A percentile compares a stretch with the other conserved stretches of the same genome.
Conservation (phyloP, 257 asterid genomes). For the Nicotiana benthamiana region DNA sequence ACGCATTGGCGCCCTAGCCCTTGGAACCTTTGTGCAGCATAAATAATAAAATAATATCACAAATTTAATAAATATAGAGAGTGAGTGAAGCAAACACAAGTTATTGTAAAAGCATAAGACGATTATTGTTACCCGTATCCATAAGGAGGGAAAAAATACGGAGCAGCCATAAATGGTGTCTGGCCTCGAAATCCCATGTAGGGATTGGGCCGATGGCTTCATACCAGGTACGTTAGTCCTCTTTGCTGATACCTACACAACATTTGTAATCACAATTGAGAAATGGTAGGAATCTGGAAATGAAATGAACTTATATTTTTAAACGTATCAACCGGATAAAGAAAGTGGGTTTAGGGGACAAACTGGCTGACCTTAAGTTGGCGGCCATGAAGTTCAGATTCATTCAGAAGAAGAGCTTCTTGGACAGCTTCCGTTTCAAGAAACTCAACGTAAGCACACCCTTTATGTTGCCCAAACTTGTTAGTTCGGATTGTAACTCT, state of each 20-base stretch:
- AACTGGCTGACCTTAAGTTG: slow-evolving; percentile 61
- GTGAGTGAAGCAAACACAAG: neutral
- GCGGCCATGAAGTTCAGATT: slow-evolving; percentile 93
- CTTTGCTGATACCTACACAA: slow-evolving; percentile 59
- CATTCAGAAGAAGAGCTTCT: slow-evolving; percentile 78
- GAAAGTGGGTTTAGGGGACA: neutral
- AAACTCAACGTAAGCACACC: slow-evolving; percentile 90
- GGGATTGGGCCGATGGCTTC: slow-evolving; percentile 83
- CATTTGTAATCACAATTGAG: neutral
- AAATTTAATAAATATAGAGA: neutral
- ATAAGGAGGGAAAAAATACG: slow-evolving; percentile 64
- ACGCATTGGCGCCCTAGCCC: slow-evolving; percentile 65
- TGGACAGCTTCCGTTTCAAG: slow-evolving; percentile 76
- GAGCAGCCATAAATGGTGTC: slow-evolving; percentile 56
- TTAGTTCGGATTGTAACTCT: slow-evolving; percentile 90
- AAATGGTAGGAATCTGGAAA: neutral
- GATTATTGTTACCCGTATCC: slow-evolving; percentile 51
- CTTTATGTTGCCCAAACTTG: slow-evolving; percentile 96
- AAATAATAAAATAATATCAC: neutral
- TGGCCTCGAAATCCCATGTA: slow-evolving; percentile 47
- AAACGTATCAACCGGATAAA: neutral
- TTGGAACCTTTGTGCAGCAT: slow-evolving; percentile 53
- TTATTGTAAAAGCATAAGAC: neutral
- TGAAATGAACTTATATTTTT: neutral
- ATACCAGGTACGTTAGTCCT: slow-evolving; percentile 95